These are phyloP conservation scores for Zoysia japonica DNA, from an alignment of 176 grass and related monocot species.

Conservation along the genomic window DNA sequence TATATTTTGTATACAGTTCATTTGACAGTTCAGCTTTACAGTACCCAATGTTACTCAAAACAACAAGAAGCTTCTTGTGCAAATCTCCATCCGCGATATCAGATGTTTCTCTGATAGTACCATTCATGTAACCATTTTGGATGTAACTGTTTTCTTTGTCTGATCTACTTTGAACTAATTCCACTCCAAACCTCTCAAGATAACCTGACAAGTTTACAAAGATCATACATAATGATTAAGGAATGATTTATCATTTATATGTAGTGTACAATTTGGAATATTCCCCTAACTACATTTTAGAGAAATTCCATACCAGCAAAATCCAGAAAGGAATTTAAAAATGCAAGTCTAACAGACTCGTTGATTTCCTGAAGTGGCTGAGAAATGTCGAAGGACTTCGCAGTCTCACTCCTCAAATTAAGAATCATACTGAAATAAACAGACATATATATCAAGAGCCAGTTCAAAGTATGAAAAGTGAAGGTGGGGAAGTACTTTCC, in stretches of 20 bases:
- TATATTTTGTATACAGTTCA: conserved; percentile 83
- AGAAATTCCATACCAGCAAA: conserved; percentile 77
- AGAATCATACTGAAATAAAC: conserved; percentile 78
- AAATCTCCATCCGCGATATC: conserved; percentile 46
- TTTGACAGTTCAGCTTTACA: conserved; percentile 91
- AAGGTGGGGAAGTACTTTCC: not conserved
- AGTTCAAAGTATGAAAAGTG: conserved; percentile 12
- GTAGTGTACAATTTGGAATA: conserved; percentile 16
- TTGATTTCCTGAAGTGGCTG: conserved; percentile 95
- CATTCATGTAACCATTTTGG: conserved; percentile 87
- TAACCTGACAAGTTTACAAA: conserved; percentile 70
- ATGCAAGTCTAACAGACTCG: conserved; percentile 96
- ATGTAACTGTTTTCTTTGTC: conserved; percentile 72
- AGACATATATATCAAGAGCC: conserved; percentile 36
- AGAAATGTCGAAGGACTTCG: conserved; percentile 70
- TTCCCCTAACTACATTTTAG: conserved; percentile 15
- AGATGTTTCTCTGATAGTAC: conserved; percentile 54
- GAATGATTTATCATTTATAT: conserved; percentile 16
- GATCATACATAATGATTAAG: conserved; percentile 13
- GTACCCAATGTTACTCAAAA: conserved; percentile 99
- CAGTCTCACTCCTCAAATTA: conserved; percentile 78
- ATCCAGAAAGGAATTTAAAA: conserved; percentile 94
- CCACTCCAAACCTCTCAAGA: conserved; percentile 76
- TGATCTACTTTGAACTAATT: conserved; percentile 73
- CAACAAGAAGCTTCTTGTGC: conserved; percentile 84